Conservation (phyloP, 2,329 filamentous ascomycete genomes). For the Shiraia bambusicola region DNA sequence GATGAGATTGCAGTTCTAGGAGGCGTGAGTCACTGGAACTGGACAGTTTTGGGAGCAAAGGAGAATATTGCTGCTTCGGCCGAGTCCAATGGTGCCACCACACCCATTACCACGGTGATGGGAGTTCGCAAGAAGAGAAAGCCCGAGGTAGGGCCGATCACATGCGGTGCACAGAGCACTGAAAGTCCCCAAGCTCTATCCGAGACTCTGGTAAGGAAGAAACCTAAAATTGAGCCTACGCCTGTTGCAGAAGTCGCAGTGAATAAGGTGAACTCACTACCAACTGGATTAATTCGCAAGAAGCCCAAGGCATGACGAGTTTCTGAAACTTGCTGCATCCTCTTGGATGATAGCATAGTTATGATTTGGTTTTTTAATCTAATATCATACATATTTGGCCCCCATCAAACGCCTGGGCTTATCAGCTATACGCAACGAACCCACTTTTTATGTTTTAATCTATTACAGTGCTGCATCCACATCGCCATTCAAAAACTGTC, state of each 20-base stretch:
- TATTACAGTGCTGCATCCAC: no score
- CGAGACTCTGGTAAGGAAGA: slow-evolving; percentile 35
- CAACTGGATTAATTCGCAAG: slow-evolving; percentile 36
- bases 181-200: slow-evolving; percentile 19
- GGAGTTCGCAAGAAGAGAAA: slow-evolving; percentile 42
- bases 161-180: slow-evolving; percentile 1
- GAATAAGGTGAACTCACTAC: slow-evolving; percentile 32
- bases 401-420: no score
- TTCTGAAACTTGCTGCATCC: no score
- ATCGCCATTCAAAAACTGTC: neutral
- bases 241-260: slow-evolving; percentile 8
- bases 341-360: neutral
- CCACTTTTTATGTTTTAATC: no score
- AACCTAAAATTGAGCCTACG: slow-evolving; percentile 29
- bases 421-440: no score
- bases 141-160: slow-evolving; percentile 17
- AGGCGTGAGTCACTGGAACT: slow-evolving; percentile 32
- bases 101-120: slow-evolving; percentile 27
- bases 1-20: slow-evolving; percentile 60
- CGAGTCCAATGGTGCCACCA: slow-evolving; percentile 4
- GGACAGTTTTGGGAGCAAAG: slow-evolving; percentile 30
- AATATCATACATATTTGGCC: no score
- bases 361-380: neutral
- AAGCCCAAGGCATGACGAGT: slow-evolving; percentile 34
- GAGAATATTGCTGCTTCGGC: slow-evolving; percentile 8